phyloP scores from a whole-genome alignment of 2,329 filamentous ascomycete genomes.

The Neofusicoccum ribis region DNA sequence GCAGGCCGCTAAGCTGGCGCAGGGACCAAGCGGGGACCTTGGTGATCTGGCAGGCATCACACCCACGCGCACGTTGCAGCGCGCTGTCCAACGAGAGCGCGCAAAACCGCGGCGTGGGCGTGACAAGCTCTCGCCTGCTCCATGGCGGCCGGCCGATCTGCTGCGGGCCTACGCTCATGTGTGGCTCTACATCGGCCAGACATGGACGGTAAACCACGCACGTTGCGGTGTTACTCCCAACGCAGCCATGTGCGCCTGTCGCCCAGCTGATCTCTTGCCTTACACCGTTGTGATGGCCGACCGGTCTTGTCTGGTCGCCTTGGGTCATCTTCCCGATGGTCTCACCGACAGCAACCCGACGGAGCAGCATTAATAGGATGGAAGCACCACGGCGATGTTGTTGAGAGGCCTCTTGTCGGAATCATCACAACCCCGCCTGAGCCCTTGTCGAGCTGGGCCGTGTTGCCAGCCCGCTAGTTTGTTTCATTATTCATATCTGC shows the following conservation, averaged over 20 bases:
- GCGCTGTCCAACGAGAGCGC: background rate
- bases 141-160: background rate
- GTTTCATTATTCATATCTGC: background rate
- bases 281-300: background rate
- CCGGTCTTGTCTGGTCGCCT: background rate
- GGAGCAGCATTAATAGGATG: background rate
- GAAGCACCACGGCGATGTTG: background rate
- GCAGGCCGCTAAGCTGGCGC: background rate
- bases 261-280: constrained; percentile 11
- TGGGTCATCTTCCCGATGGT: constrained; percentile 9
- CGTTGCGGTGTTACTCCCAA: background rate
- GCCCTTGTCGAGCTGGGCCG: background rate
- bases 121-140: background rate
- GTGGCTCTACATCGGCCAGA: background rate
- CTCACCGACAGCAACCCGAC: background rate
- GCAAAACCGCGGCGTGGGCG: background rate
- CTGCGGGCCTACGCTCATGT: background rate
- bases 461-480: background rate
- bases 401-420: too few relatives aligned
- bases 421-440: background rate
- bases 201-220: background rate
- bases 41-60: constrained; percentile 5
- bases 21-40: background rate
- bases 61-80: background rate
- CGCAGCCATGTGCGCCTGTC: background rate